Base-by-base conservation (phyloP, 345 rosid genomes). In the Reutealis trisperma region DNA sequence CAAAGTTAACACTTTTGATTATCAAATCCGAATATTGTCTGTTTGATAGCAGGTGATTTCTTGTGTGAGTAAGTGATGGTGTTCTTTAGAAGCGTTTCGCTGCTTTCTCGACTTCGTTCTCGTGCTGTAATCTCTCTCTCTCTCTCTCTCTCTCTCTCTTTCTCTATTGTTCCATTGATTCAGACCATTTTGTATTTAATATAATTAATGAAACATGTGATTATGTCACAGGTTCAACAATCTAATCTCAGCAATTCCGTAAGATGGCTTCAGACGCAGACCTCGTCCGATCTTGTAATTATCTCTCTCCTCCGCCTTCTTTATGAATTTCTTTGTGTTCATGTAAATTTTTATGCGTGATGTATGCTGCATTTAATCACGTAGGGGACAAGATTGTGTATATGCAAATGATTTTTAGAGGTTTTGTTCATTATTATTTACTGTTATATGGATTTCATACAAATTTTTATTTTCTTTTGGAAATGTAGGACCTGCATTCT, bases 251-350 rank as follows among this genome's bases (percentile, higher is more conserved):
- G 84, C 81, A 85, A 85, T 64, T 91, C 97, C 0, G 87, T 90
- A 3, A 84, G 99, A 91, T 91, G 98, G 97, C 86, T 93, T 79
- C 99, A 95, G 84, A 90, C 83, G 85, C 97, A 90, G 88, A 86
- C 70, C 78, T 88, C 94, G 47, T 81, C 92, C 7, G 94, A 93
- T 42, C 78, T 90, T 67, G 99, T 95, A 85, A 72, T 74, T 67
- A 61, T 63, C 72, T 45, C 27, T 74, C 57, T 55, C 34, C 12
- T 59, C 15, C 55, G 16, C 42, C 25, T 45, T 49, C 34, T 12
- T 22, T 61, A 11, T 61, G 59, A 54, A 18, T 18, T 16, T 52
- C 57, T 52, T 10, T 18, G 59, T 15, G 59, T 54, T 54, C 4
- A 51, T 51, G 15, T 51, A 0, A 37, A 37, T 37, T 37, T 37